Percentiles rank a stretch among this genome's conserved stretches.
phyloP scores from a whole-genome alignment of 805 yeast genomes.

The Wickerhamiella azymoides region DNA sequence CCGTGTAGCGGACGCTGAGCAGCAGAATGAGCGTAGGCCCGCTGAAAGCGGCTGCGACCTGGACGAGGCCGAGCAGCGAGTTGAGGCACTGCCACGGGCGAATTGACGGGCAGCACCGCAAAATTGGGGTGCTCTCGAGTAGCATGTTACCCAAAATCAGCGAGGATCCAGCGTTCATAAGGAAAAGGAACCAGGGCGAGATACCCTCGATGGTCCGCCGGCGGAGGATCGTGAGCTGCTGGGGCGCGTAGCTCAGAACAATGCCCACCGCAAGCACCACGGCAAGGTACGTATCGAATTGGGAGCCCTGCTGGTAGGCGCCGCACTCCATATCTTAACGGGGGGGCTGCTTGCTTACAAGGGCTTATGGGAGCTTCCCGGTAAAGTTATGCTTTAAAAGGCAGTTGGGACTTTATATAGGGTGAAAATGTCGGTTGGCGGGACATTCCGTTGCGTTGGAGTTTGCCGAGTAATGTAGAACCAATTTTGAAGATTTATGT shows the following conservation, averaged over 20 bases:
- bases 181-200: slow-evolving; percentile 53
- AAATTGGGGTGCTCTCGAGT: slow-evolving; percentile 44
- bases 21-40: slow-evolving; percentile 18
- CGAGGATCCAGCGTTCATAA: slow-evolving; percentile 56
- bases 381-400: too few species aligned
- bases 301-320: slow-evolving; percentile 11
- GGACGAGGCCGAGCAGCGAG: slow-evolving; percentile 20
- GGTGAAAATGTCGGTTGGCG: too few species aligned
- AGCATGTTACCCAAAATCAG: slow-evolving; percentile 52
- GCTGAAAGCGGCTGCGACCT: slow-evolving; percentile 16
- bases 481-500: too few species aligned
- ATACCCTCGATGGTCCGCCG: slow-evolving; percentile 64
- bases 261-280: slow-evolving; percentile 50
- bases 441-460: too few species aligned
- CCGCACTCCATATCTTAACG: neutral
- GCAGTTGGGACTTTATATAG: too few species aligned
- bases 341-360: neutral
- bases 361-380: neutral
- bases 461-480: too few species aligned
- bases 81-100: slow-evolving; percentile 16
- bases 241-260: slow-evolving; percentile 60
- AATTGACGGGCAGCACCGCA: slow-evolving; percentile 31
- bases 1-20: slow-evolving; percentile 19
- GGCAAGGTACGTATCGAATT: slow-evolving; percentile 36
- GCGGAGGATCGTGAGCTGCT: slow-evolving; percentile 43